Evolutionary conservation across 2,329 filamentous ascomycete species (phyloP).

Genomic region (Aspergillus puulaauensis): DNA sequence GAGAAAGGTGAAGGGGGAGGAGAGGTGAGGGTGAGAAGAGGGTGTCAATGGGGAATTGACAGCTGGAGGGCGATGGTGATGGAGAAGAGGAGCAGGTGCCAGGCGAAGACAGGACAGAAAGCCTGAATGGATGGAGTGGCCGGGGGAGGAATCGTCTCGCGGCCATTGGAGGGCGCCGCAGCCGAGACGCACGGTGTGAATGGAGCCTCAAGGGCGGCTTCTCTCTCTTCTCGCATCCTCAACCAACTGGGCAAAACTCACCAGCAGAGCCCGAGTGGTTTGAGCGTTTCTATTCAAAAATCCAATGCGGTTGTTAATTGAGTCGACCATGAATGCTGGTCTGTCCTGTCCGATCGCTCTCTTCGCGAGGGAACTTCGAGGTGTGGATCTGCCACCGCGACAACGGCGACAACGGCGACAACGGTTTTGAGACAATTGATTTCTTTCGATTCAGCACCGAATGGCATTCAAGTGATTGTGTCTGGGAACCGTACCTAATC

Average conservation of each 20-base stretch:
- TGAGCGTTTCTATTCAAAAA: background rate
- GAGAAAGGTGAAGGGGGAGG: conserved; percentile 2
- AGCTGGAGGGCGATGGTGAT: conserved; percentile 7
- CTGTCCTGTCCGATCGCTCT: background rate
- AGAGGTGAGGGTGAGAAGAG: background rate
- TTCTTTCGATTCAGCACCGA: background rate
- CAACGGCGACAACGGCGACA: background rate
- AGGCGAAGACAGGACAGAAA: conserved; percentile 16
- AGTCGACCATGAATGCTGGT: background rate
- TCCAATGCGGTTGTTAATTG: background rate
- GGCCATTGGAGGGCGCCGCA: conserved; percentile 15
- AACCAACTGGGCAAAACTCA: background rate
- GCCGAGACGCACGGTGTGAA: conserved; percentile 11
- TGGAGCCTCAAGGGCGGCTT: conserved; percentile 4
- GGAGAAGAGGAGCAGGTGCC: conserved; percentile 3
- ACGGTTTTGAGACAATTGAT: background rate
- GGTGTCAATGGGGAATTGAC: conserved; percentile 10
- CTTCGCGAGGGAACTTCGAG: background rate
- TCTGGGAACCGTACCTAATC: background rate
- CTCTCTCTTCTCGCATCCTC: background rate
- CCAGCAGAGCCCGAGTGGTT: no score
- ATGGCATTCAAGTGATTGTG: no score
- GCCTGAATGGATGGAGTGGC: conserved; percentile 18
- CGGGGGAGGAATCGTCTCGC: conserved; percentile 12
- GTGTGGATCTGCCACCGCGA: background rate